These are phyloP conservation scores for Fusarium sp. DNA, from an alignment of 2,329 filamentous ascomycete genomes.

Conservation along the genomic window DNA sequence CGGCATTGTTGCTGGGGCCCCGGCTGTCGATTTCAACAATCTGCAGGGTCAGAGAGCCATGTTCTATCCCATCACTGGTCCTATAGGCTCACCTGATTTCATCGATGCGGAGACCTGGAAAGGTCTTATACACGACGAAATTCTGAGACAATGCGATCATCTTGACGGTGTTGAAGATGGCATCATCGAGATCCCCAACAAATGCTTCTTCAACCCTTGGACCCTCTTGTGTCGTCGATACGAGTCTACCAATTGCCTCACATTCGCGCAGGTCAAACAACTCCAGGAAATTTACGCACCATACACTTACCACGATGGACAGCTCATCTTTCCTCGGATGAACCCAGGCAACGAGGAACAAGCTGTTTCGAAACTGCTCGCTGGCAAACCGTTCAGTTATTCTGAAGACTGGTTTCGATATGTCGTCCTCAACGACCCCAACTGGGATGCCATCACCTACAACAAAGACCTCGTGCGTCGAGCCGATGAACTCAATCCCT, in stretches of 20 bases:
- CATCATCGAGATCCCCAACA: conserved; percentile 50
- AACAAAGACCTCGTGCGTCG: neutral
- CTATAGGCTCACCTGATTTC: neutral
- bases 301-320: conserved; percentile 12
- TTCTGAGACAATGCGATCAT: conserved; percentile 62
- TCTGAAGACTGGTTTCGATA: conserved; percentile 28
- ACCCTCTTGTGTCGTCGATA: neutral
- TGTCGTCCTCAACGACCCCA: conserved; percentile 5
- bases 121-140: conserved; percentile 53
- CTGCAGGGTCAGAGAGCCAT: conserved; percentile 44
- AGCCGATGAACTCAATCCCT: conserved; percentile 18
- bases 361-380: conserved; percentile 13
- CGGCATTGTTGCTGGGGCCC: conserved; percentile 58
- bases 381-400: conserved; percentile 20
- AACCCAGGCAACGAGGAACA: conserved; percentile 23
- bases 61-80: conserved; percentile 23
- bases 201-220: conserved; percentile 4
- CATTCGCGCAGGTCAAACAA: neutral
- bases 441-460: conserved; percentile 22
- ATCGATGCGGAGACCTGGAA: conserved; percentile 10
- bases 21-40: conserved; percentile 59
- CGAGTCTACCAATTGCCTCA: neutral
- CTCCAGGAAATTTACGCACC: conserved; percentile 18
- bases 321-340: conserved; percentile 26
- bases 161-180: conserved; percentile 62